Base-by-base conservation (phyloP, 2,329 filamentous ascomycete genomes). In the Xylaria sp. region DNA sequence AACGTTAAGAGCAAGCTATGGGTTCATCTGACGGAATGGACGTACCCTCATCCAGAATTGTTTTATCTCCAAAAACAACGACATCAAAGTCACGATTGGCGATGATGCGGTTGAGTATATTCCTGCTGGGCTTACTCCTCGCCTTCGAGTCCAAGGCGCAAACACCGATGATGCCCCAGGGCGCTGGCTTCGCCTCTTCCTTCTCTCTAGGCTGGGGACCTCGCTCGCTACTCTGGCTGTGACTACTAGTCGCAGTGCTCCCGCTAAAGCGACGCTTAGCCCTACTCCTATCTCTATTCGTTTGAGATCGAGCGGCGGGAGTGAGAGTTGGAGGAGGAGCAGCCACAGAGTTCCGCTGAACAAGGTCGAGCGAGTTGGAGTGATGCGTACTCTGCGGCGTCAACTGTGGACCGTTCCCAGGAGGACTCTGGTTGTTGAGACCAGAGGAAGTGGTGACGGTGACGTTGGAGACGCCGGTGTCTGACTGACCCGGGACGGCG, bases 1-100 rank as follows among this genome's bases (percentile, higher is more conserved):
- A 25, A 52, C 43, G 68, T 73, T 56, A 74, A 76, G 75, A 69
- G 79, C 73, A 36, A 64, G 18, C 18, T 10, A 28, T 57, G 15
- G 18, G 36, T 5, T 18, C 20, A 12, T 32, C 25, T 61, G 12
- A 52, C 30, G 45, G n/a, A 32, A 41, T 56, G 20, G 32, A 77
- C 84, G 73, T 74, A 88, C 87, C 87, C 87, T 99, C 96, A 76
- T 99, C 96, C 41, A 99, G 85, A 73, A 99, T 99, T 50, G 97
- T 95, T 81, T 99, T 99, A 83, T 99, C 96, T 56, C 96, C 97
- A 82, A 99, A 99, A 13, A 99, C 95, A 69, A 97, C 91, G 28
- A 98, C 94, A 76, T 99, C 95, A 76, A 99, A 98, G 74, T 98
- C 95, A 58, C 91, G 89, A 72, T 97, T 94, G 39, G 92, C 89